These are phyloP conservation scores for Corymbia maculata DNA, from an alignment of 345 rosid species.

Conservation along the genomic window DNA sequence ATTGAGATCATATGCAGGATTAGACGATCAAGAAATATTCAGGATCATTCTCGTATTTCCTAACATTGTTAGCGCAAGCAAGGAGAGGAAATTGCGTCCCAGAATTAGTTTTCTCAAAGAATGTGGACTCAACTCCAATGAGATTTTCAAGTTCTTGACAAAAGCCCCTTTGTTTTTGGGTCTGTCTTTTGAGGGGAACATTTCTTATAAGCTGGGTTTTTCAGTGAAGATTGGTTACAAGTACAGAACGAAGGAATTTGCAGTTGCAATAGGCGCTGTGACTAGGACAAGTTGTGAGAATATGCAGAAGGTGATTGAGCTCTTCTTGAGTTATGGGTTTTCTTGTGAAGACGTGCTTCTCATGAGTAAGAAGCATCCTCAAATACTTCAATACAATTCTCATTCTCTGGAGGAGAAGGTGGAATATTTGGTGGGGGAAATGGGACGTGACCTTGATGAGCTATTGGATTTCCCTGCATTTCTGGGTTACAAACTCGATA, in stretches of 20 bases:
- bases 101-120: slow-evolving; percentile 64
- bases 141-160: slow-evolving; percentile 58
- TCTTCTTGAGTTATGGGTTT: slow-evolving; percentile 54
- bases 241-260: slow-evolving; percentile 49
- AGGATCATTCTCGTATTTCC: slow-evolving; percentile 60
- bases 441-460: slow-evolving; percentile 72
- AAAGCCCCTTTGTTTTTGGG: slow-evolving; percentile 64
- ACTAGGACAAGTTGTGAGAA: slow-evolving; percentile 74
- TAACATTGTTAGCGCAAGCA: slow-evolving; percentile 50
- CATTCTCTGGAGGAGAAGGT: slow-evolving; percentile 51
- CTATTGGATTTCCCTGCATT: slow-evolving; percentile 71
- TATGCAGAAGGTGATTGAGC: slow-evolving; percentile 61
- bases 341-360: slow-evolving; percentile 38
- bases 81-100: slow-evolving; percentile 59
- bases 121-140: slow-evolving; percentile 53
- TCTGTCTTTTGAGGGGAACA: slow-evolving; percentile 45
- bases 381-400: slow-evolving; percentile 50
- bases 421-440: slow-evolving; percentile 58
- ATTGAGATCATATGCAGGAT: slow-evolving; percentile 56
- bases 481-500: slow-evolving; percentile 71
- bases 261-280: slow-evolving; percentile 58
- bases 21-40: slow-evolving; percentile 45
- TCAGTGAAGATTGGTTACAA: slow-evolving; percentile 58
- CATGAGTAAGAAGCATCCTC: slow-evolving; percentile 89
- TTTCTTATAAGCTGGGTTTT: slow-evolving; percentile 47